A percentile compares a stretch with the other conserved stretches of the same genome.
phyloP scores from a whole-genome alignment of 345 rosid genomes.

The Ceriops decandra region DNA sequence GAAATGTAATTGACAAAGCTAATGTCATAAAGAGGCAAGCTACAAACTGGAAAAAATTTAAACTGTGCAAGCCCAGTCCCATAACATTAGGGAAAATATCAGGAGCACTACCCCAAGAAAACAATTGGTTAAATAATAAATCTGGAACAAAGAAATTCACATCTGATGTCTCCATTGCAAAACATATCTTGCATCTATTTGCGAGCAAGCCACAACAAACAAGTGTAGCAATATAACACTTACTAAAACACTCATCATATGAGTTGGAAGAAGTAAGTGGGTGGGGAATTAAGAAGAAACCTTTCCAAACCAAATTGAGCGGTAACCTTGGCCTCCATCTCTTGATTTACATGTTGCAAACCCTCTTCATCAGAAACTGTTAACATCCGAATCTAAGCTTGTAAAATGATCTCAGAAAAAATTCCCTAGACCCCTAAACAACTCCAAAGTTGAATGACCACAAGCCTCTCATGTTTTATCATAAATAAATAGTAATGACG shows the following conservation, averaged over 20 bases:
- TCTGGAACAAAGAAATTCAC: background rate
- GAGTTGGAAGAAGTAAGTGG: background rate
- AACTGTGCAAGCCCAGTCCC: background rate
- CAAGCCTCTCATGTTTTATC: constrained; percentile 17
- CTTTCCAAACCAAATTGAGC: constrained; percentile 56
- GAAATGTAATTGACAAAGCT: too few relatives aligned
- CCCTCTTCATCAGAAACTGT: constrained; percentile 90
- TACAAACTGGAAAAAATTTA: background rate
- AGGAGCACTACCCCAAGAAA: background rate
- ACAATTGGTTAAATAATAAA: background rate
- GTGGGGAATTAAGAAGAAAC: constrained; percentile 25
- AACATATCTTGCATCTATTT: too few relatives aligned
- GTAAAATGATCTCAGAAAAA: constrained; percentile 9
- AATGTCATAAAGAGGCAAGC: background rate
- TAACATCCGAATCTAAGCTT: constrained; percentile 22
- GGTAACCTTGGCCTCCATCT: constrained; percentile 68
- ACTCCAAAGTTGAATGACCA: constrained; percentile 15
- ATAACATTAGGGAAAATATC: background rate
- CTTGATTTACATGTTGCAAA: constrained; percentile 75
- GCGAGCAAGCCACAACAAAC: background rate
- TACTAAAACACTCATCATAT: background rate
- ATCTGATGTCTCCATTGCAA: too few relatives aligned
- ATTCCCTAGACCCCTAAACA: background rate
- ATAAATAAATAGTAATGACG: constrained; percentile 13
- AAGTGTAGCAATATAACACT: background rate